Conservation (phyloP, 192 early-diverging fungal species). For the Pecoramyces ruminantium region DNA sequence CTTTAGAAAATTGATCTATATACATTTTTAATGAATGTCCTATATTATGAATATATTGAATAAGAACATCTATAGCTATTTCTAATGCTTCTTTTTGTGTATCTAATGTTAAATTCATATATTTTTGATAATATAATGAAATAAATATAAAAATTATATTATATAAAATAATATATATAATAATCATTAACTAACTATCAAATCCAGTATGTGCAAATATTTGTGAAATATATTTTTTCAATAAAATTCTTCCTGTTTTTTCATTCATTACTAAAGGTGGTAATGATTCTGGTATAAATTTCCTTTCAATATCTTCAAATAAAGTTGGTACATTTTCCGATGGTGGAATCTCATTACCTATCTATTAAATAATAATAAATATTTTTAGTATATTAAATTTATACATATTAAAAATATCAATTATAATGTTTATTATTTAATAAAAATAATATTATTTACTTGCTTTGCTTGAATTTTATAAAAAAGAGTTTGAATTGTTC, state of each 20-base stretch:
- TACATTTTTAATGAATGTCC: neutral
- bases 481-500: neutral
- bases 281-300: slow-evolving; percentile 7
- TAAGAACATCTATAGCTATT: neutral
- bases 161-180: neutral
- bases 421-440: no score
- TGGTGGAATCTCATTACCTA: neutral
- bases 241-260: slow-evolving; percentile 29
- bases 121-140: no score
- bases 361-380: neutral
- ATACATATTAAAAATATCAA: no score
- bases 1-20: neutral
- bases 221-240: slow-evolving; percentile 41
- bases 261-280: slow-evolving; percentile 35
- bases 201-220: slow-evolving; percentile 78
- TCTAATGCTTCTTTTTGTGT: neutral
- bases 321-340: neutral
- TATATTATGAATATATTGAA: neutral
- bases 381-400: no score
- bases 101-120: no score
- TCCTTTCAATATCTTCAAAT: neutral
- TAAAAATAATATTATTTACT: no score
- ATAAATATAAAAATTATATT: neutral
- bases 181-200: slow-evolving; percentile 29
- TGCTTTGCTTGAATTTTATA: neutral